Evolutionary conservation across 148 eudicot genomes (phyloP).

Genomic region (Tetragonia tetragonoides): DNA sequence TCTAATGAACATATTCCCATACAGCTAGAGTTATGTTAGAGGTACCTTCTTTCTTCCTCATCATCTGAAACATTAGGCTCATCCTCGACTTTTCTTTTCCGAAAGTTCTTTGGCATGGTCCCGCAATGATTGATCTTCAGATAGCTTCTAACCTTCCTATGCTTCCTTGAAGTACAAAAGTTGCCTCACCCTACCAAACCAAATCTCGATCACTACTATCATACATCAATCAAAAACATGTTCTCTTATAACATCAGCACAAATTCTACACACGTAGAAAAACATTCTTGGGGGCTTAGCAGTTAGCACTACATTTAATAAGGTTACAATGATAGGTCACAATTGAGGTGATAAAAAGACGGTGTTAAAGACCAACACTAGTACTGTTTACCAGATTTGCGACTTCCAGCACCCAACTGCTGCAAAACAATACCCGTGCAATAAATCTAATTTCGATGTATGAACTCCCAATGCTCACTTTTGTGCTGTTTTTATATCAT

Average conservation of each 20-base stretch:
- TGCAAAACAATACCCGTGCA: too few species aligned
- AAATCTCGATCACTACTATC: background rate
- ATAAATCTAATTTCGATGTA: too few species aligned
- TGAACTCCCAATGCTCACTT: too few species aligned
- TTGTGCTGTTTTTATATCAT: too few species aligned
- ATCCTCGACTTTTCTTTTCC: constrained; percentile 55
- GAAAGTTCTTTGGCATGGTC: constrained; percentile 48
- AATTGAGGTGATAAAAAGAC: too few species aligned
- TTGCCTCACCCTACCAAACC: background rate
- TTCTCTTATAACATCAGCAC: background rate
- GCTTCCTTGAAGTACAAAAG: background rate
- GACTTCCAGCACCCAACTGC: too few species aligned
- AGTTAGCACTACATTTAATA: too few species aligned
- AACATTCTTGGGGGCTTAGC: too few species aligned
- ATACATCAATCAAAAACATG: background rate
- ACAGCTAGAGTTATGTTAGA: background rate
- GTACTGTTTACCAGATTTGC: too few species aligned
- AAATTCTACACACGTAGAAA: background rate
- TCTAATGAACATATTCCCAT: background rate
- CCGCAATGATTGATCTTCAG: background rate
- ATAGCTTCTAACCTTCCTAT: background rate
- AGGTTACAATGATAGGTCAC: too few species aligned
- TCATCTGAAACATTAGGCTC: constrained; percentile 44
- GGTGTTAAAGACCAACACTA: too few species aligned
- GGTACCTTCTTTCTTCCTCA: constrained; percentile 59